phyloP scores from a whole-genome alignment of 2,329 filamentous ascomycete species.

The Coleophoma eucalyptorum region DNA sequence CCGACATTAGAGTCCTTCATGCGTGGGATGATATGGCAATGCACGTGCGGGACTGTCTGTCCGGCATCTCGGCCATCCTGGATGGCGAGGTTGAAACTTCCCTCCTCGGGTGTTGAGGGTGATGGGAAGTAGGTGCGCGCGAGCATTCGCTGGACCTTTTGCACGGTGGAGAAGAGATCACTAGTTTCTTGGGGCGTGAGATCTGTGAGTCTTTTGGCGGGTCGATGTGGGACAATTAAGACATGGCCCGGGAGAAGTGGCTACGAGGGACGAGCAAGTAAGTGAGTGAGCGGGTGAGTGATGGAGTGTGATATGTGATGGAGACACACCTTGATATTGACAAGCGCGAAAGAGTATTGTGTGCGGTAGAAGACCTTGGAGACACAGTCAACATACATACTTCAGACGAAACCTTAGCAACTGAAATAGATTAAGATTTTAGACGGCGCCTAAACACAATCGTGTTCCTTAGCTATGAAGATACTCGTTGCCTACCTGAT shows the following conservation, averaged over 20 bases:
- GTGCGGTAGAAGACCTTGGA: conserved; percentile 84
- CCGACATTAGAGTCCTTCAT: conserved; percentile 49
- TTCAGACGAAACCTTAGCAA: background rate
- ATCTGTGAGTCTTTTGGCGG: conserved; percentile 60
- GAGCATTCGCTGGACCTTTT: conserved; percentile 76
- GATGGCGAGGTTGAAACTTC: conserved; percentile 89
- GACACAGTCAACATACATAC: background rate
- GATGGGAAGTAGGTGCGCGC: conserved; percentile 47
- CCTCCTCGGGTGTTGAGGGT: conserved; percentile 39
- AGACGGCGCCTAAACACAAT: conserved; percentile 1
- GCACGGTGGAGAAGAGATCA: conserved; percentile 86
- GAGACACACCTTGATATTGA: conserved; percentile 73
- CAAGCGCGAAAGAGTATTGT: conserved; percentile 76
- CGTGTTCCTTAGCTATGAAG: background rate
- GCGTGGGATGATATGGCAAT: conserved; percentile 87
- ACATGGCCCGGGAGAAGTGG: conserved; percentile 91
- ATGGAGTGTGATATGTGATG: background rate
- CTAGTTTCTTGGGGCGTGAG: conserved; percentile 30
- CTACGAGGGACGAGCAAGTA: too few relatives aligned
- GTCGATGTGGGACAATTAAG: conserved; percentile 73
- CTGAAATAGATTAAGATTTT: background rate
- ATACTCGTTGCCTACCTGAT: conserved; percentile 50
- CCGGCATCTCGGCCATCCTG: conserved; percentile 89
- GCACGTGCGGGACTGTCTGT: conserved; percentile 90
- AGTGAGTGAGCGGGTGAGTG: conserved; percentile 48